These are phyloP conservation scores for Linanthus parryae DNA, from an alignment of 148 eudicot genomes.

Conservation along the genomic window DNA sequence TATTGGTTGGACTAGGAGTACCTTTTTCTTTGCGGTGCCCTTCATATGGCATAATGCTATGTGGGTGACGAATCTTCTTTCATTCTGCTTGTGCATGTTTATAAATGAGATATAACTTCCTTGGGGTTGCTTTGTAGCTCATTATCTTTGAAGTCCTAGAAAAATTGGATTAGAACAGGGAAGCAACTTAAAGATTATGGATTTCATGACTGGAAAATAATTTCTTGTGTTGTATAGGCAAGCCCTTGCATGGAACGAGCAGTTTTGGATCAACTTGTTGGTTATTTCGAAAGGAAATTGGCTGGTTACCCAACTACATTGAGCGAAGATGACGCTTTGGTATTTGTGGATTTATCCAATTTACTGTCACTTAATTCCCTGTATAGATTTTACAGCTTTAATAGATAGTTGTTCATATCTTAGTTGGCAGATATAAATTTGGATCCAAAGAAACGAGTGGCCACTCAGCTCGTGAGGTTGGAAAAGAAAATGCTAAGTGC, in stretches of 20 bases:
- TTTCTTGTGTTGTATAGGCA: slow-evolving; percentile 36
- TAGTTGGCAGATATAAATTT: slow-evolving; percentile 67
- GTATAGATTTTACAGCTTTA: slow-evolving; percentile 8
- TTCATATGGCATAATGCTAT: no score
- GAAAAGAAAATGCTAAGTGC: slow-evolving; percentile 86
- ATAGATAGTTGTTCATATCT: slow-evolving; percentile 13
- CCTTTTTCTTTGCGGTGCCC: neutral
- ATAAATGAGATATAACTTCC: no score
- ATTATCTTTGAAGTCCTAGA: no score
- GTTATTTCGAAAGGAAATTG: slow-evolving; percentile 60
- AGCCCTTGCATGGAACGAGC: slow-evolving; percentile 94
- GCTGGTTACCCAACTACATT: slow-evolving; percentile 74
- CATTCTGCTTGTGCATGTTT: no score
- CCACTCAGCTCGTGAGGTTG: slow-evolving; percentile 82
- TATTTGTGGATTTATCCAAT: slow-evolving; percentile 17
- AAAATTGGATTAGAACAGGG: no score
- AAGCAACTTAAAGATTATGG: no score
- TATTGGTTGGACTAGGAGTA: neutral
- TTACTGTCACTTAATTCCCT: neutral
- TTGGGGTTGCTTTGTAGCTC: neutral
- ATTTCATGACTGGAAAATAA: no score
- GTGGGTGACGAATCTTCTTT: no score
- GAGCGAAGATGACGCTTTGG: slow-evolving; percentile 75
- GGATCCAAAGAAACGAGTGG: slow-evolving; percentile 85
- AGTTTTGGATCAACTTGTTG: slow-evolving; percentile 81